Evolutionary conservation across 1,284 basidiomycete genomes (phyloP).

Genomic region (Heterobasidion annosum): DNA sequence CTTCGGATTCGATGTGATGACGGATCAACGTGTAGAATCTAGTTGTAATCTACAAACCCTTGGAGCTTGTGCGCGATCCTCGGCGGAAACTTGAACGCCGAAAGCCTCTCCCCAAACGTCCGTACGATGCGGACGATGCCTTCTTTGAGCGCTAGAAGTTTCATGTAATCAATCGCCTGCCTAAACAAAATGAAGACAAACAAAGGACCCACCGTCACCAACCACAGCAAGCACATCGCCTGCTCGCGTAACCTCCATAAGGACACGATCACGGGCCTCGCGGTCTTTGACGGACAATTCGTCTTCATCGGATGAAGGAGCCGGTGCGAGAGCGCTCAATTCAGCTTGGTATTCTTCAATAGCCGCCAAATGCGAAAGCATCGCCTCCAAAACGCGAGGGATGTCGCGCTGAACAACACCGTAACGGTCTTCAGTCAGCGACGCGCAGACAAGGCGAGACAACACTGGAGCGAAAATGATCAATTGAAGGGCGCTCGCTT

Average conservation of each 20-base stretch:
- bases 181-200: background rate
- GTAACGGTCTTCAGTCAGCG: conserved; percentile 71
- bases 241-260: conserved; percentile 38
- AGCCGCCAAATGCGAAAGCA: conserved; percentile 56
- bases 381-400: conserved; percentile 68
- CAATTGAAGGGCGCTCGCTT: background rate
- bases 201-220: conserved; percentile 44
- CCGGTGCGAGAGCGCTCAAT: conserved; percentile 26
- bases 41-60: conserved; percentile 55
- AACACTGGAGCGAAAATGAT: conserved; percentile 40
- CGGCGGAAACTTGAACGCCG: conserved; percentile 72
- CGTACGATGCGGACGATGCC: conserved; percentile 58
- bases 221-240: conserved; percentile 47
- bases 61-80: conserved; percentile 57
- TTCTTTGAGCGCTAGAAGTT: conserved; percentile 51
- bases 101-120: conserved; percentile 68
- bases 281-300: conserved; percentile 18
- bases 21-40: background rate
- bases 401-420: conserved; percentile 81
- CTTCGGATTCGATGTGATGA: too few relatives aligned
- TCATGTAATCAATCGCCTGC: background rate
- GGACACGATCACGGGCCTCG: conserved; percentile 22
- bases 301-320: conserved; percentile 26
- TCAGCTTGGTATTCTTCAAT: conserved; percentile 56
- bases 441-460: conserved; percentile 60